A percentile compares a stretch with the other conserved stretches of the same genome.
phyloP scores from a whole-genome alignment of 1,284 basidiomycete genomes.

The Fomitopsis schrenkii region DNA sequence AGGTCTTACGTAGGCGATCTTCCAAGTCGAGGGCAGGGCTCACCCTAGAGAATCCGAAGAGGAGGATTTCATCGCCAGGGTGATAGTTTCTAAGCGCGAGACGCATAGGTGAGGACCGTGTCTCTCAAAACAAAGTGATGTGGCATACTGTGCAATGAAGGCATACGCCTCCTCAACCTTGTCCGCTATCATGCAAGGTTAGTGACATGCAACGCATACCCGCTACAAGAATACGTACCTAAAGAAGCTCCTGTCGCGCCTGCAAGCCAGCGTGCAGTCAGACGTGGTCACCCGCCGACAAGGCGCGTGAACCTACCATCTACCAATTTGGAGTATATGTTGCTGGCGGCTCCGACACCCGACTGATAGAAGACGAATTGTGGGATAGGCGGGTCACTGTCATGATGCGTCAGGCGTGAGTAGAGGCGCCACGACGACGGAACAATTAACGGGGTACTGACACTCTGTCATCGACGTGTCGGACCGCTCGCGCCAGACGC shows the following conservation, averaged over 20 bases:
- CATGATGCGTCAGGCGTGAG: not conserved
- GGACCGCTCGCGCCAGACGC: conserved; percentile 49
- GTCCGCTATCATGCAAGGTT: conserved; percentile 36
- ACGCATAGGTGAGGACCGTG: not conserved
- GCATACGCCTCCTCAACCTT: conserved; percentile 73
- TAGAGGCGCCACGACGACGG: not conserved
- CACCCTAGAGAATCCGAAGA: conserved; percentile 73
- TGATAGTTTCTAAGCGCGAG: conserved; percentile 40
- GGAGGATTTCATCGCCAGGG: conserved; percentile 73
- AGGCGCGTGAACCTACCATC: conserved; percentile 22
- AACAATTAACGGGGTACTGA: conserved; percentile 20
- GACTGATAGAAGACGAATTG: conserved; percentile 71
- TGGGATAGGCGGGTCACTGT: conserved; percentile 42
- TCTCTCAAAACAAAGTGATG: not conserved
- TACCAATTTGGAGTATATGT: conserved; percentile 43
- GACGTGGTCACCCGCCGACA: not conserved
- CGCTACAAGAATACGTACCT: conserved; percentile 32
- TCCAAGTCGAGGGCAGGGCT: conserved; percentile 4
- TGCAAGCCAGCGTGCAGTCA: conserved; percentile 20
- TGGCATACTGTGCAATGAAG: conserved; percentile 66
- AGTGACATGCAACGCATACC: conserved; percentile 2
- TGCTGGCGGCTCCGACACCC: conserved; percentile 62
- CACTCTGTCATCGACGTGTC: conserved; percentile 52
- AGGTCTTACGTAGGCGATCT: not conserved
- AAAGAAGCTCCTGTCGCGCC: conserved; percentile 57